Conservation (phyloP, 768 basidiomycete species). For the Boletus coccyginus region DNA sequence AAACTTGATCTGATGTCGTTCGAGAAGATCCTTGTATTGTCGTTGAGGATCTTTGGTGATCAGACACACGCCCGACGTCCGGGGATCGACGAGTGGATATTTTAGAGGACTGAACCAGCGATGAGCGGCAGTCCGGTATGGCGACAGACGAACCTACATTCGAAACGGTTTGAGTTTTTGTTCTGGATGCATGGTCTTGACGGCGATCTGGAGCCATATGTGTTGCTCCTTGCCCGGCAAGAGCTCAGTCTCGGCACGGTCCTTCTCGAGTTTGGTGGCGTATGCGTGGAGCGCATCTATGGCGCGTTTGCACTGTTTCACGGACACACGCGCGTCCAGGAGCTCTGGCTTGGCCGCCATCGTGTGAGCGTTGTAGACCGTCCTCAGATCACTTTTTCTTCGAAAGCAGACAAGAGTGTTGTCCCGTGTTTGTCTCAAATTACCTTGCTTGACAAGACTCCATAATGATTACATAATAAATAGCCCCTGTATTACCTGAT, state of each 20-base stretch:
- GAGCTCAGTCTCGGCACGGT: constrained; percentile 72
- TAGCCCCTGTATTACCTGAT: too few relatives aligned
- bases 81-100: constrained; percentile 82
- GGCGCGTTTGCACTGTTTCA: constrained; percentile 72
- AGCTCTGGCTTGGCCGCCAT: constrained; percentile 55
- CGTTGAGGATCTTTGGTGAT: constrained; percentile 96
- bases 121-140: neutral
- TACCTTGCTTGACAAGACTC: too few relatives aligned
- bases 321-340: constrained; percentile 69
- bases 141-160: constrained; percentile 58
- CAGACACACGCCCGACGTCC: constrained; percentile 77
- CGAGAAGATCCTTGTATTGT: constrained; percentile 92
- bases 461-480: too few relatives aligned
- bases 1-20: constrained; percentile 76
- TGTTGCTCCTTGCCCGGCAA: constrained; percentile 76
- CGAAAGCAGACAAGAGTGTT: constrained; percentile 1
- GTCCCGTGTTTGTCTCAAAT: constrained; percentile 14
- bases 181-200: constrained; percentile 76
- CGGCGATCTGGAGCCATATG: constrained; percentile 86
- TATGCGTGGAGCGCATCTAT: constrained; percentile 76
- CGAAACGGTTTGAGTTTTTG: constrained; percentile 77
- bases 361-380: neutral
- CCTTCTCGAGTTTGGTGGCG: constrained; percentile 57
- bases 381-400: neutral
- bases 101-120: constrained; percentile 53